Evolutionary conservation across 371 early-diverging fungal genomes (phyloP), one percentile per base, ranked within the genome.

Genomic region (Synchytrium microbalum): DNA sequence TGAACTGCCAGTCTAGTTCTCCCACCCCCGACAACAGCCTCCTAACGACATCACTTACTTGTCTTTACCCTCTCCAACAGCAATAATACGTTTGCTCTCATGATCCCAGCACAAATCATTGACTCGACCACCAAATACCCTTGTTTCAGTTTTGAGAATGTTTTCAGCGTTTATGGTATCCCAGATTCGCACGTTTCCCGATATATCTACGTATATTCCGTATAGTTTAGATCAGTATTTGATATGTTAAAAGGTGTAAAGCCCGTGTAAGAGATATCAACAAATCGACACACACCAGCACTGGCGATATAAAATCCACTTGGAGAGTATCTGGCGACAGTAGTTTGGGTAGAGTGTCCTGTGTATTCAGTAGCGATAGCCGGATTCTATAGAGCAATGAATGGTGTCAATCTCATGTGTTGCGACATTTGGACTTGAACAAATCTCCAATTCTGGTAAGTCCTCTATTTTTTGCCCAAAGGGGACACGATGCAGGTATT

Each of bases 301-400:
- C 95, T 93, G 0, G 96, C 95, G 63, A 93, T 87, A 76, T 96
- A 98, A 76, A 83, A 93, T 38, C 98, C 96, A 61, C 89, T 88
- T 0, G 96, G 95, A 30, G 95, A 83, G 69, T 87, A 95, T 54
- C 88, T 79, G 14, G 96, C 96, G 16, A 92, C 95, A 3, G 92
- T 93, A 2, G 89, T 80, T 54, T 80, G 75, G 33, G 79, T 72
- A 19, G 83, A 79, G 69, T 97, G 98, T 14, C 87, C 90, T 1
- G 85, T 82, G 74, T 95, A 97, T 70, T 92, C 92, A 5, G 80
- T 84, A 29, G 92, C 86, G 57, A 91, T 73, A 32, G 75, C 76
- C 0, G 93, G 96, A 68, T 92, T 81, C 89, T 92, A 65, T 0
- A n/a, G n/a, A n/a, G n/a, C n/a, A n/a, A n/a, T n/a, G n/a, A n/a